Evolutionary conservation across 2,329 filamentous ascomycete species (phyloP).

Genomic region (Westerdykella sp.): DNA sequence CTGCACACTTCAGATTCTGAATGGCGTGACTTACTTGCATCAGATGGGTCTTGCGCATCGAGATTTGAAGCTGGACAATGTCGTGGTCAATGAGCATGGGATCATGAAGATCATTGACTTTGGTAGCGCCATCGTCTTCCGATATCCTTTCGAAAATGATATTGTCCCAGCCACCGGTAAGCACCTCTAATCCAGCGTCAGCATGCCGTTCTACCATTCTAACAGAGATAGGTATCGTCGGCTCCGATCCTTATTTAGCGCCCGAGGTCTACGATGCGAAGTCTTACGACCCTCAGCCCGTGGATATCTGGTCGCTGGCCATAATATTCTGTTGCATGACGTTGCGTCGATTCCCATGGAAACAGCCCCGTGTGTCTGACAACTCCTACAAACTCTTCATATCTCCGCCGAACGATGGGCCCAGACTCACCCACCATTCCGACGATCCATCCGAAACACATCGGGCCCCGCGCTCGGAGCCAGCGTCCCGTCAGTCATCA

Average conservation of each 20-base stretch:
- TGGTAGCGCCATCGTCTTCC: conserved; percentile 92
- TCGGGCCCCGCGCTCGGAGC: conserved; percentile 33
- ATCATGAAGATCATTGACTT: conserved; percentile 99
- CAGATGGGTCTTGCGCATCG: conserved; percentile 91
- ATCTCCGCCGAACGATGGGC: conserved; percentile 61
- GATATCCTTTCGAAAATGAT: conserved; percentile 92
- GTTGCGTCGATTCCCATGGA: conserved; percentile 91
- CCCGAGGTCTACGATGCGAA: conserved; percentile 93
- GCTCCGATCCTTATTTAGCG: conserved; percentile 91
- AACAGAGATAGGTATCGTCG: conserved; percentile 64
- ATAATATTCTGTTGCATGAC: conserved; percentile 99
- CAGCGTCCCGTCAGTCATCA: conserved; percentile 36
- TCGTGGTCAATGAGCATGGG: conserved; percentile 89
- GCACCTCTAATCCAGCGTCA: conserved; percentile 22
- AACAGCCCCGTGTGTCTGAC: conserved; percentile 82
- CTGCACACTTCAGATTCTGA: conserved; percentile 88
- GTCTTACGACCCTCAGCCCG: conserved; percentile 88
- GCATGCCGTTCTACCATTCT: conserved; percentile 10
- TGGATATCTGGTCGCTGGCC: conserved; percentile 95
- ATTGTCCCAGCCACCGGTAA: conserved; percentile 74
- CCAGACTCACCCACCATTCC: conserved; percentile 5
- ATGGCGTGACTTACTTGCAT: conserved; percentile 89
- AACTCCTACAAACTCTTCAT: conserved; percentile 95
- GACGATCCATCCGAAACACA: conserved; percentile 29
- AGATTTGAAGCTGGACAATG: conserved; percentile 94